Base-by-base conservation (phyloP, 257 asterid species). In the Osmanthus fragrans region DNA sequence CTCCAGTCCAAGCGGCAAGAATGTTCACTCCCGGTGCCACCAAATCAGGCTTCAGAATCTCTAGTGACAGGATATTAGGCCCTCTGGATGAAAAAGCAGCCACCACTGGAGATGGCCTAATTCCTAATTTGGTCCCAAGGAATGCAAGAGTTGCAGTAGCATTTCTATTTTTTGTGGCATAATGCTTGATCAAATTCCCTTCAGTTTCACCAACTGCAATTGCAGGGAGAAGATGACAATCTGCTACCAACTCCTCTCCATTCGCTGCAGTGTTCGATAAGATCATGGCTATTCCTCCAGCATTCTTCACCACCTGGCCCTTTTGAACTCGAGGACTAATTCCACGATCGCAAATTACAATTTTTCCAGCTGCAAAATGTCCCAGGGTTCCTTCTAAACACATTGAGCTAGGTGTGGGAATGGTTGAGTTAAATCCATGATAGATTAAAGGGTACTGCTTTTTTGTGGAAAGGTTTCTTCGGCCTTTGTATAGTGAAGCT, bases 61-160 rank as follows among this genome's bases (percentile, higher is more conserved):
- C 99, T 5, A 89, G 81, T 0, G 97, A 88, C 13, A 93, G 83
- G 42, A 91, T 84, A 66, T 93, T 93, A 0, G 98, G 99, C 1
- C 99, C 99, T 49, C 99, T 70, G 98, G 99, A 93, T 3, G 98
- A 93, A 79, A 96, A 96, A 0, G 99, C 96, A 0, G 97, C 98
- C 80, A 96, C 99, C 19, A 93, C 93, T 0, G 97, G 99, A 3
- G 99, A 90, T 0, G 98, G 99, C 72, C 82, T 74, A 72, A 92
- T 67, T 3, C 86, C 85, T 18, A 92, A 19, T 76, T 90, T 89
- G 2, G 98, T 93, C 1, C 99, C 97, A 4, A 90, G 89, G 63
- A 93, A 93, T 5, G 83, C 82, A 2, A 93, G 83, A 0, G 92
- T 89, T 5, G 97, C 97, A 3, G 92, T 82, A 2, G 97, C 83